Conservation (phyloP, 768 basidiomycete genomes). For the Russula virescens region DNA sequence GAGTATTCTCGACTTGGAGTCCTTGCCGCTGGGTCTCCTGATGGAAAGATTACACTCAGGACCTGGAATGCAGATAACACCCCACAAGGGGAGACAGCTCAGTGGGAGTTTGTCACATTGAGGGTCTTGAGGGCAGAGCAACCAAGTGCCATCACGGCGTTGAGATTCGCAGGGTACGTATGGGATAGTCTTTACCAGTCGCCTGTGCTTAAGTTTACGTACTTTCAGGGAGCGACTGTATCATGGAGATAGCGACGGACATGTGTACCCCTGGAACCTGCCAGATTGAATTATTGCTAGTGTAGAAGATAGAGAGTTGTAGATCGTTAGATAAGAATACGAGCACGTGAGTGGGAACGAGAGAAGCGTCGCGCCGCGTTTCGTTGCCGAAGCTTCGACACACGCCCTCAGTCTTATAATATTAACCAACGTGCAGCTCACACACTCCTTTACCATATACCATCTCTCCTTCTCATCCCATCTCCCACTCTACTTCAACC, state of each 20-base stretch:
- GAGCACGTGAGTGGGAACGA: constrained; percentile 6
- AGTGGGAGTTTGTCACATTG: constrained; percentile 70
- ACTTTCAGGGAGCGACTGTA: constrained; percentile 48
- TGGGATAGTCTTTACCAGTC: neutral
- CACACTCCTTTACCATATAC: constrained; percentile 3
- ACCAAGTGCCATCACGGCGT: constrained; percentile 50
- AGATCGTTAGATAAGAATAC: neutral
- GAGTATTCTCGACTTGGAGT: constrained; percentile 76
- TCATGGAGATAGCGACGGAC: constrained; percentile 61
- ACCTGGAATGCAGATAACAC: constrained; percentile 82
- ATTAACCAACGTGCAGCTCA: neutral
- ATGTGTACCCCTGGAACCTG: constrained; percentile 50
- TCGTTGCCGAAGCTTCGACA: too few species aligned
- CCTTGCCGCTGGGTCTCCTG: constrained; percentile 73
- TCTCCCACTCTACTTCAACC: neutral
- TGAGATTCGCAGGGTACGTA: constrained; percentile 74
- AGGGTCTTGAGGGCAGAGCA: constrained; percentile 58
- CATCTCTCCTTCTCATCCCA: neutral
- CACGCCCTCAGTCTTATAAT: too few species aligned
- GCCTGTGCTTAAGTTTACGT: neutral
- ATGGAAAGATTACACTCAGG: constrained; percentile 71
- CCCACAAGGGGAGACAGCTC: constrained; percentile 55
- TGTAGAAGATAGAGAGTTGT: too few species aligned
- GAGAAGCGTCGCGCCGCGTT: too few species aligned
- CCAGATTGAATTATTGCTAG: constrained; percentile 44